A percentile compares a stretch with the other conserved stretches of the same genome.
Conservation (phyloP, 106 monocot genomes). For the Dioscorea dumetorum region DNA sequence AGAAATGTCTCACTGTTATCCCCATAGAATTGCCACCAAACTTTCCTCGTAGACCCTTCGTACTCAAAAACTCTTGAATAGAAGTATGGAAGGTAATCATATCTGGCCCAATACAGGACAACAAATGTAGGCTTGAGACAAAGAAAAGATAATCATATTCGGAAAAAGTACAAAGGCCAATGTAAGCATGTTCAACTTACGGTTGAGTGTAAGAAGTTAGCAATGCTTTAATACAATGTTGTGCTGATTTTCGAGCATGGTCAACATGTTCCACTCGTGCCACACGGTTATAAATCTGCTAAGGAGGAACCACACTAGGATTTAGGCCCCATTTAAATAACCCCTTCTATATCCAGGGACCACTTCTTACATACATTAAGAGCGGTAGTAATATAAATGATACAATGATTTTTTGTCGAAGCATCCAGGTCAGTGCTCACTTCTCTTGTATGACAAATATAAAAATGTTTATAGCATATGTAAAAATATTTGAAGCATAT, state of each 20-base stretch:
- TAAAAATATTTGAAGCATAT: no score
- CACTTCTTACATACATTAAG: no score
- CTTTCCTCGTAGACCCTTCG: conserved; percentile 70
- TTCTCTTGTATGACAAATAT: background rate
- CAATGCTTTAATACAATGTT: conserved; percentile 63
- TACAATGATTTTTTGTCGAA: no score
- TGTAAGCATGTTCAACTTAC: conserved; percentile 21
- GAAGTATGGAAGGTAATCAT: conserved; percentile 88
- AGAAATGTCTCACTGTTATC: conserved; percentile 46
- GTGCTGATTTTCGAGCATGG: conserved; percentile 84
- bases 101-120: conserved; percentile 26
- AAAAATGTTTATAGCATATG: background rate
- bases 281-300: conserved; percentile 59
- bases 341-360: no score
- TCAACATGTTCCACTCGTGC: conserved; percentile 83
- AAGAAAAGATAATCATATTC: background rate
- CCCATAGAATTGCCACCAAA: conserved; percentile 93
- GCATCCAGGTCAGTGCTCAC: no score
- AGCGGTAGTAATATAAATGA: no score
- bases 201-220: conserved; percentile 45
- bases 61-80: conserved; percentile 85
- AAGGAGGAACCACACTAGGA: background rate
- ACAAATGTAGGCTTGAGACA: background rate
- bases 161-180: background rate
- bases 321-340: background rate